Base-by-base conservation (phyloP, 768 basidiomycete species). In the Tylopilus felleus region DNA sequence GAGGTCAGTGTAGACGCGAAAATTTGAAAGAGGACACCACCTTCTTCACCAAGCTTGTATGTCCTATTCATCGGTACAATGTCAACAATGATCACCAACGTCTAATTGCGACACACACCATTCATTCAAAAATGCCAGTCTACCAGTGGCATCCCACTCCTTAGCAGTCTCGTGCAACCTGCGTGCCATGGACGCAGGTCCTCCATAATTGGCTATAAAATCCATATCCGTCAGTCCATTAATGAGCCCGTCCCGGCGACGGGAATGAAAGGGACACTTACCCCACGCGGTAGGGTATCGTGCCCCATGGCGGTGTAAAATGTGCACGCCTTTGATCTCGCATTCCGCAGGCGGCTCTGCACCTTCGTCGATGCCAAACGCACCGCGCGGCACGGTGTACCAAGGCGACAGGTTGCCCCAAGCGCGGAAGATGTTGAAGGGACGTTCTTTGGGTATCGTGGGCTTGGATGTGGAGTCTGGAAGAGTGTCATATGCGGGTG, bases 381-480 rank as follows among this genome's bases (percentile, higher is more conserved):
- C 73, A 13, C 76, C 79, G 40, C 73, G 75, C 17, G 76, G 75
- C 19, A 90, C 83, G 58, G 85, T 89, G 67, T 86, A 93, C 91
- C 91, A 93, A 12, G 91, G 91, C 1, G 86, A 86, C 39, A 91
- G 68, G 63, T 92, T 93, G 1, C 91, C 91, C 91, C 91, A 93
- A 40, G 82, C 79, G 65, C 77, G 80, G 71, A 92, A 83, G 41
- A 93, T 62, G 63, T 86, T 80, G 59, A 90, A 92, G 10, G 73
- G 53, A 33, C 68, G 68, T 17, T 72, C 68, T 4, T 12, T 19
- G n/a, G 60, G 45, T 43, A 53, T 52, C 22, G 47, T 13, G 2
- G 48, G 44, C 2, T 45, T 38, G 35, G 52, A 49, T 5, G 43
- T 5, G 33, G 49, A 38, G 40, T 68, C 63, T 19, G 60, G 60